Base-by-base conservation (phyloP, 192 early-diverging fungal genomes). In the Allomyces arbusculus region DNA sequence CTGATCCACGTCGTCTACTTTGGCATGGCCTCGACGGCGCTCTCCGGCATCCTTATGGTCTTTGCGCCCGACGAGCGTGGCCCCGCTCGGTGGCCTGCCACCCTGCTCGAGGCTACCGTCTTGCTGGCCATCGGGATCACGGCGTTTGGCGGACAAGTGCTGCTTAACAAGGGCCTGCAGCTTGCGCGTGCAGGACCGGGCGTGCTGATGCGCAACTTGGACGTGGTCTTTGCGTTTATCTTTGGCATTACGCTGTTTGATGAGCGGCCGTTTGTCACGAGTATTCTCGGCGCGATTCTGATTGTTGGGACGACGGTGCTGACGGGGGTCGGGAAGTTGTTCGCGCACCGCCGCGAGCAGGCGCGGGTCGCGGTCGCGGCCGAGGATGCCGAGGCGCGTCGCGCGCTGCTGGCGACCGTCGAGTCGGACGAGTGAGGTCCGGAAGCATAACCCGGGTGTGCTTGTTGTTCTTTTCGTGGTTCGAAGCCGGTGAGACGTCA, bases 1-100 rank as follows among this genome's bases (percentile, higher is more conserved):
- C 84, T 89, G 79, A 85, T 88, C 28, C 89, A 89, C 65, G 87
- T 89, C 2, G 79, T 82, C 24, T 89, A 89, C 66, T 89, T 89
- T 76, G 89, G 89, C 14, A 68, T 87, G 58, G 82, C 83, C 22
- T 14, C 50, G 5, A 73, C 79, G 23, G 58, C 83, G 8, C 65
- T 88, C 16, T 81, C 80, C 0, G 44, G 40, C 62, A 70, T 67
- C 12, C 69, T 50, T n/a, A 81, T 70, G 81, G 76, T 3, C 63
- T 82, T 10, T 68, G 67, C 43, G 28, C 69, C 8, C 44, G 71
- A 8, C 76, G 78, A 58, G 20, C 12, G 16, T 2, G n/a, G 19
- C 12, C 50, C 50, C 12, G 50, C 50, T 8, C 50, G 50, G 50
- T 58, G 50, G 62, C 84, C 82, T 0, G 23, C 65, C 1, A 74